These are phyloP conservation scores for Trichomonas gallinae DNA, from an alignment of 208 protist species.

Conservation along the genomic window DNA sequence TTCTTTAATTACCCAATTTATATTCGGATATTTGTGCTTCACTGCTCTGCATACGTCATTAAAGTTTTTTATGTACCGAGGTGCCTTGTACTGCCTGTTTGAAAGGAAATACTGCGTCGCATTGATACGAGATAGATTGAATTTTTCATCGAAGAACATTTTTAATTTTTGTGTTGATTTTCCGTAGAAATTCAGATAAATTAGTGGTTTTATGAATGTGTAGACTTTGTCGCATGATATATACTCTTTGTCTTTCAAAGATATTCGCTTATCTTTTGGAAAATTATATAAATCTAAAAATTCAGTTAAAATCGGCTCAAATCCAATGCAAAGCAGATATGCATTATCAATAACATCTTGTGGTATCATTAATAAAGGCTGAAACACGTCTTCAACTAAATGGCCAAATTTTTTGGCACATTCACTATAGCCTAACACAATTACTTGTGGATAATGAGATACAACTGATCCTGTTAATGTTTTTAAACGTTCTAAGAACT, in stretches of 20 bases:
- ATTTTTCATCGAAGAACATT: not conserved
- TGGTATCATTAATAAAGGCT: not conserved
- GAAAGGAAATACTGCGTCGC: not conserved
- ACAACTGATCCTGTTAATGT: not conserved
- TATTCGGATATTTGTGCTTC: not conserved
- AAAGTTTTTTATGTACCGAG: not conserved
- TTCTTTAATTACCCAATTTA: not conserved
- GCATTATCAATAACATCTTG: not conserved
- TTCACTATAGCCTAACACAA: not conserved
- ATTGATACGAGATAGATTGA: not conserved
- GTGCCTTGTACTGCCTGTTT: not conserved
- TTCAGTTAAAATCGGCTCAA: not conserved
- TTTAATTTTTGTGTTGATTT: not conserved
- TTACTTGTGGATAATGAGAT: not conserved
- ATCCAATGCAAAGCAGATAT: not conserved
- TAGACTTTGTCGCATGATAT: not conserved
- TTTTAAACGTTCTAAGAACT: not conserved
- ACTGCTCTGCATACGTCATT: not conserved
- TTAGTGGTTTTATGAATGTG: not conserved
- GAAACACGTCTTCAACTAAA: not conserved
- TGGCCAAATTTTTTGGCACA: not conserved
- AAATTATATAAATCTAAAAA: not conserved
- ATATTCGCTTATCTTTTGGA: not conserved
- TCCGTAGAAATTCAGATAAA: not conserved
- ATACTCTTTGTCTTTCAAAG: not conserved